Base-by-base conservation (phyloP, 371 early-diverging fungal species). In the Basidiobolus meristosporus region DNA sequence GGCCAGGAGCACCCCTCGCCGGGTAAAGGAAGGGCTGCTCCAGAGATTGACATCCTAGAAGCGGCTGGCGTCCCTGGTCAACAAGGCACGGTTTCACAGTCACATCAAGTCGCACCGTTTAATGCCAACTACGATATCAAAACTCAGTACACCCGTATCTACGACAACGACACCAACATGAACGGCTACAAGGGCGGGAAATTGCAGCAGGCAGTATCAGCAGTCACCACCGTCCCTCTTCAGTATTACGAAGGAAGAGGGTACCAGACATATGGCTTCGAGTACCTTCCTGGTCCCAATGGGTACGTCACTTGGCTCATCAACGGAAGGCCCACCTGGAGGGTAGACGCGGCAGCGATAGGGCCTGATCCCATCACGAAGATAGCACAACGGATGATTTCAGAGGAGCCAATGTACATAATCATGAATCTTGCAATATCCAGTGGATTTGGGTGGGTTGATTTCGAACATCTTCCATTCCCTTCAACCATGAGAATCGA, bases 1-100 rank as follows among this genome's bases (percentile, higher is more conserved):
- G 42, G 38, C 22, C 29, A 36, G 58, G 65, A 63, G 42, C 64
- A 60, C 33, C 66, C 70, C 3, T 59, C 49, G 21, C 60, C 63
- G 0, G 63, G 70, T 14, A 46, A 46, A 16, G 68, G 70, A 7
- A 57, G 70, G 11, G 63, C 70, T 7, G 68, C 65, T 6, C 68
- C 68, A 14, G 63, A 69, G 35, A 66, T 70, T 17, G 68, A 64
- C 38, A 41, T 70, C 16, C 52, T 63, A 30, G 71, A 70, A 42
- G 34, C 16, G 14, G 67, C 60, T 18, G 34, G 6, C n/a, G 34
- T 34, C 18, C 14, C 14, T 12, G 34, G 34, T 18, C 16, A 34
- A 16, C 16, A 34, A n/a, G 44, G 39, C 14, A 28, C 31, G 18
- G 38, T 47, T n/a, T 47, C 47, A 17, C 47, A 47, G 29, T 47